These are phyloP conservation scores for Torulaspora microellipsoides DNA, from an alignment of 805 yeast genomes.

Conservation along the genomic window DNA sequence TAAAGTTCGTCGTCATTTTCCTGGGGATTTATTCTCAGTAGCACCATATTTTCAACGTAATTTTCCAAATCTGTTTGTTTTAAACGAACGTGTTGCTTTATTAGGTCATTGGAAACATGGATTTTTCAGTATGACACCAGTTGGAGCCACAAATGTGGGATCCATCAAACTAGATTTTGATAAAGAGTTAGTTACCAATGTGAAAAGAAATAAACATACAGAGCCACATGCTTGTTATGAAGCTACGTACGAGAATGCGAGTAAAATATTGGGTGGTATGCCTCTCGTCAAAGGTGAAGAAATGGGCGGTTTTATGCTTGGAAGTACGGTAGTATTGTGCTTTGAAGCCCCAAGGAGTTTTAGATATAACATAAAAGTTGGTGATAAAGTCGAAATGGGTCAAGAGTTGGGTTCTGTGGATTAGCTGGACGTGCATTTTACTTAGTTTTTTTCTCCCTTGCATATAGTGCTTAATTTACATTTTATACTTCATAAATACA, in stretches of 20 bases:
- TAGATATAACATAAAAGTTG: conserved; percentile 60
- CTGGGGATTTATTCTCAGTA: conserved; percentile 92
- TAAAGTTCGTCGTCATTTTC: conserved; percentile 86
- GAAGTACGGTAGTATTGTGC: conserved; percentile 93
- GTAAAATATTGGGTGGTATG: conserved; percentile 71
- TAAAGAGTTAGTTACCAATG: conserved; percentile 81
- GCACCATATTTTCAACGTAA: conserved; percentile 94
- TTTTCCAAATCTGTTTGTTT: conserved; percentile 77
- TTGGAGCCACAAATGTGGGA: conserved; percentile 98
- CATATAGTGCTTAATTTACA: not conserved
- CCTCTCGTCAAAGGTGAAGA: conserved; percentile 90
- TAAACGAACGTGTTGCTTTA: conserved; percentile 92
- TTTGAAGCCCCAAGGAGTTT: conserved; percentile 91
- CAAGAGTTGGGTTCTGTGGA: conserved; percentile 55
- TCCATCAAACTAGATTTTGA: conserved; percentile 90
- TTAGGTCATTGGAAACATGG: conserved; percentile 97
- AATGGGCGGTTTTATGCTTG: conserved; percentile 95
- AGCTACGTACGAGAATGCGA: conserved; percentile 83
- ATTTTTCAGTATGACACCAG: conserved; percentile 97
- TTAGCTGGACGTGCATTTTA: not conserved
- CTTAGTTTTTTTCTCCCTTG: not conserved
- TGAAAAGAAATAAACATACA: conserved; percentile 42
- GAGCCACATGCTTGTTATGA: conserved; percentile 84
- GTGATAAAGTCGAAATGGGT: conserved; percentile 84
- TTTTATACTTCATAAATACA: no score